Evolutionary conservation across 192 early-diverging fungal species (phyloP), one percentile per base, ranked within the genome.

Genomic region (Thoreauomyces humboldtii): DNA sequence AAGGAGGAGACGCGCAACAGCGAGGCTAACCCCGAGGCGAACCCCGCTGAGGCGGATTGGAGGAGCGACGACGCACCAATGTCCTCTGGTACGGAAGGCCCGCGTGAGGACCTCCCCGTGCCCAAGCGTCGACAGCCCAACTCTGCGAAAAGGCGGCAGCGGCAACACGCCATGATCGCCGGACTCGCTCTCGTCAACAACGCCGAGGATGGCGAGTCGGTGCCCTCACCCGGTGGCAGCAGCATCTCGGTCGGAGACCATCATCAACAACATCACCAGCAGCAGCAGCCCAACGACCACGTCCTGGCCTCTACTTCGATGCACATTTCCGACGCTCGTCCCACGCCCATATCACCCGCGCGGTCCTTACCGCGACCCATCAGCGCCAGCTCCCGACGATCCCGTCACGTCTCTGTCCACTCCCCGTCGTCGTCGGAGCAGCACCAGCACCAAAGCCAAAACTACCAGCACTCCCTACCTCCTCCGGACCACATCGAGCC

Each of bases 401-500:
- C 15, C 19, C 55, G 55, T 19, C 19, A 17, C 15, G 55, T 11
- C 34, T 34, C 55, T 15, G 55, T 24, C 22, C 7, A 9, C 31
- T 36, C 17, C 31, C 25, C 55, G 2, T 2, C n/a, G 19, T 37
- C 55, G 34, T 15, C 14, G 4, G 2, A 11, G 15, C 22, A 9
- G 9, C 47, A 9, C 22, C 12, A 0, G 37, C 56, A 41, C 32
- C 56, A 4, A 38, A 19, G 47, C 14, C 32, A 15, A 22, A 37
- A 50, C 32, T 35, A 42, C 25, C 41, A 81, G 48, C 77, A 90
- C 44, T 71, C 79, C 56, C 24, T 25, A 57, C 32, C 33, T 36
- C 55, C 55, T 9, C 29, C 55, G 19, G 15, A n/a, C 55, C 29
- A 9, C 11, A 35, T 32, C 88, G 87, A 72, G 80, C 77, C 25